These are phyloP conservation scores for Talaromyces sp. DNA, from an alignment of 2,329 filamentous ascomycete genomes.

Conservation along the genomic window DNA sequence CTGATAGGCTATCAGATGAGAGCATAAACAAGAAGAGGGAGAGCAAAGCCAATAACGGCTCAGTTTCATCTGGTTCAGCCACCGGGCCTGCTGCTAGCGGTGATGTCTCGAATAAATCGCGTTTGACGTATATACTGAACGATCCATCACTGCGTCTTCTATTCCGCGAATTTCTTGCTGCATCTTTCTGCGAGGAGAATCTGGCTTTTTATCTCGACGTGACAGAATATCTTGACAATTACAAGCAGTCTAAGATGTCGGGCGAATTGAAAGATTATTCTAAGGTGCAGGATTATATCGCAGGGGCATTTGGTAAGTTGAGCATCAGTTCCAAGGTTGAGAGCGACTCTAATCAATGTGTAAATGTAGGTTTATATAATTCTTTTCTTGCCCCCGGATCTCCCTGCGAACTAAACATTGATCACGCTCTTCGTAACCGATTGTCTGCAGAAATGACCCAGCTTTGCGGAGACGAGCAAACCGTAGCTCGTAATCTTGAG, in stretches of 20 bases:
- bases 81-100: slow-evolving; percentile 33
- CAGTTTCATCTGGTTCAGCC: slow-evolving; percentile 28
- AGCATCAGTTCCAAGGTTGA: not conserved
- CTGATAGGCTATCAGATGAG: slow-evolving; percentile 30
- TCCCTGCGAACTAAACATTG: slow-evolving; percentile 95
- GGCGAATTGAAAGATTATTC: slow-evolving; percentile 59
- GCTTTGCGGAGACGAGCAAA: slow-evolving; percentile 83
- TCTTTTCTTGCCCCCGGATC: slow-evolving; percentile 93
- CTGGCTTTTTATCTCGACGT: slow-evolving; percentile 93
- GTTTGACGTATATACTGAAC: slow-evolving; percentile 85
- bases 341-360: not conserved
- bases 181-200: slow-evolving; percentile 97
- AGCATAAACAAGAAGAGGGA: slow-evolving; percentile 5
- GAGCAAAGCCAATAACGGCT: slow-evolving; percentile 16
- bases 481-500: slow-evolving; percentile 84
- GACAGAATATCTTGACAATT: slow-evolving; percentile 72
- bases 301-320: slow-evolving; percentile 74
- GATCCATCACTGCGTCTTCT: slow-evolving; percentile 83
- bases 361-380: slow-evolving; percentile 72
- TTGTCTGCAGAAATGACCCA: slow-evolving; percentile 95
- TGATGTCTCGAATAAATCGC: slow-evolving; percentile 89
- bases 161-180: slow-evolving; percentile 88
- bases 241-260: slow-evolving; percentile 51
- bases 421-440: slow-evolving; percentile 89
- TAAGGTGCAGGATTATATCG: slow-evolving; percentile 87